Evolutionary conservation across 2,329 filamentous ascomycete species (phyloP).

Genomic region (Lecanosticta acicola): DNA sequence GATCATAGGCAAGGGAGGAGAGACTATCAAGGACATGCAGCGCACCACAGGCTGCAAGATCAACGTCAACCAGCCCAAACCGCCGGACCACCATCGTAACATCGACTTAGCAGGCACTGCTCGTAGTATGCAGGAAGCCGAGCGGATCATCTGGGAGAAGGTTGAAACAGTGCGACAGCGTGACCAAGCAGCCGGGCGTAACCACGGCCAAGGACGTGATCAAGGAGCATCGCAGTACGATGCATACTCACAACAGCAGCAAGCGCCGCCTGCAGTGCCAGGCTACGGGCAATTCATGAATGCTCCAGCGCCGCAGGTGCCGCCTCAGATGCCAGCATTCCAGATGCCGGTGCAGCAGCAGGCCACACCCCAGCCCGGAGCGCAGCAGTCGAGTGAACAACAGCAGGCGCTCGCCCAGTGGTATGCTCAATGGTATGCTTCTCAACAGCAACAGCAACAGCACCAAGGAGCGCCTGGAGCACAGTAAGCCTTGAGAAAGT

Average conservation of each 20-base stretch:
- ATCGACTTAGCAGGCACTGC: slow-evolving; percentile 77
- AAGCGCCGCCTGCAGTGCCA: slow-evolving; percentile 31
- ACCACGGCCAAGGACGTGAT: slow-evolving; percentile 28
- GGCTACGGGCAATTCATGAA: slow-evolving; percentile 29
- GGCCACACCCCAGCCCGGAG: slow-evolving; percentile 13
- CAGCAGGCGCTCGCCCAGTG: slow-evolving; percentile 16
- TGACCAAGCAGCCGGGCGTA: slow-evolving; percentile 32
- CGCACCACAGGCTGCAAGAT: slow-evolving; percentile 85
- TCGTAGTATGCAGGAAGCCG: slow-evolving; percentile 73
- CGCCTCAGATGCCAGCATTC: slow-evolving; percentile 29
- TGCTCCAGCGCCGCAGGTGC: slow-evolving; percentile 22
- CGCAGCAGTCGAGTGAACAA: slow-evolving; percentile 13
- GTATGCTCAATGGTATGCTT: slow-evolving; percentile 21
- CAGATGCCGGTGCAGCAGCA: slow-evolving; percentile 28
- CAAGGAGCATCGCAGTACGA: slow-evolving; percentile 35
- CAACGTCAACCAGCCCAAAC: slow-evolving; percentile 78
- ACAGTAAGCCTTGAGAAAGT: slow-evolving; percentile 24
- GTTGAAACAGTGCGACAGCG: slow-evolving; percentile 72
- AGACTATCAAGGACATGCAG: slow-evolving; percentile 94
- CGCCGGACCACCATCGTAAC: slow-evolving; percentile 74
- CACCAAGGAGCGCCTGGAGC: slow-evolving; percentile 28
- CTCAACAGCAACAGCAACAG: slow-evolving; percentile 15
- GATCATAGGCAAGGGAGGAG: slow-evolving; percentile 91
- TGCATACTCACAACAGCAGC: slow-evolving; percentile 45
- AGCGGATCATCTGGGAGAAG: slow-evolving; percentile 83